These are phyloP conservation scores for Metarhizium album DNA, from an alignment of 2,329 filamentous ascomycete genomes.

Conservation along the genomic window DNA sequence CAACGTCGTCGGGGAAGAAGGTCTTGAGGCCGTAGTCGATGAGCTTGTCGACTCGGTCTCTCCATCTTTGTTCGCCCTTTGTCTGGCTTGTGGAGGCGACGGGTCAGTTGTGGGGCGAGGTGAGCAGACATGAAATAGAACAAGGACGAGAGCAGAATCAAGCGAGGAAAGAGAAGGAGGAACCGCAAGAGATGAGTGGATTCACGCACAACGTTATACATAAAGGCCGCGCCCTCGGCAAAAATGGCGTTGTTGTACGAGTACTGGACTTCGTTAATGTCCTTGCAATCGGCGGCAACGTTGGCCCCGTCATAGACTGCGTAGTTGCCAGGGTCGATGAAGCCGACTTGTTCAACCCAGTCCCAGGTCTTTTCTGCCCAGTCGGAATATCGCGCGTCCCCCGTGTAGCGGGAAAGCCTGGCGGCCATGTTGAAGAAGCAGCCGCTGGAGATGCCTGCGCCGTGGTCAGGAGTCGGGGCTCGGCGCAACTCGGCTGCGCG, in stretches of 20 bases:
- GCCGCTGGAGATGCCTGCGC: slow-evolving; percentile 19
- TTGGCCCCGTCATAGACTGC: slow-evolving; percentile 55
- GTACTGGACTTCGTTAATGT: slow-evolving; percentile 51
- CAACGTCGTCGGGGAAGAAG: slow-evolving; percentile 47
- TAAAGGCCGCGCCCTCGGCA: slow-evolving; percentile 51
- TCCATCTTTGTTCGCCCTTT: slow-evolving; percentile 44
- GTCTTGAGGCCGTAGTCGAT: slow-evolving; percentile 35
- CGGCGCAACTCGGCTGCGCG: slow-evolving; percentile 19
- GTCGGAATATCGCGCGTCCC: not conserved
- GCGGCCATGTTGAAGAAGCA: not conserved
- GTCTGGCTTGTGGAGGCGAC: slow-evolving; percentile 24
- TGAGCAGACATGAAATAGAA: no score
- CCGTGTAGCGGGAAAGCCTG: not conserved
- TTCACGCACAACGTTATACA: slow-evolving; percentile 51
- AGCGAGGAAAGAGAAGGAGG: no score
- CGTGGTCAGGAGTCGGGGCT: no score
- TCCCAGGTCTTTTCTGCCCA: slow-evolving; percentile 48
- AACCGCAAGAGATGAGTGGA: not conserved
- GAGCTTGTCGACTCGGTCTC: slow-evolving; percentile 41
- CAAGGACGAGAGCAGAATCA: no score
- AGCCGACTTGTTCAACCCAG: slow-evolving; percentile 43
- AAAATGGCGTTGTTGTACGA: slow-evolving; percentile 55
- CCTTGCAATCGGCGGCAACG: slow-evolving; percentile 45
- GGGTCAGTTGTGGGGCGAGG: not conserved
- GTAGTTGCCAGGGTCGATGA: slow-evolving; percentile 49